Evolutionary conservation across 2,329 filamentous ascomycete genomes (phyloP).

Genomic region (Scleromitrula shiraiana): DNA sequence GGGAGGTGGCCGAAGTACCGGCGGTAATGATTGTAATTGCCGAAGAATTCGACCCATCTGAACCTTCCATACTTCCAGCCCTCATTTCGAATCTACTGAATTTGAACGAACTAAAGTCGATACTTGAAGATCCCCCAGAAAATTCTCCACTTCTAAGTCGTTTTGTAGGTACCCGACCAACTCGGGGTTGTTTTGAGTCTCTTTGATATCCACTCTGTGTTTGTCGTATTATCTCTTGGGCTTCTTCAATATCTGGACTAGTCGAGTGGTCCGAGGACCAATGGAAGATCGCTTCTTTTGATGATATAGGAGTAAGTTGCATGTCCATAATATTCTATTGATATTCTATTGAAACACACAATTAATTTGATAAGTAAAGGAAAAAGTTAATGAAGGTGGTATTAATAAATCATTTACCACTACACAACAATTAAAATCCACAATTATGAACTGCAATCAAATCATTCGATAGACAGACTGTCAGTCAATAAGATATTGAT

Average conservation of each 20-base stretch:
- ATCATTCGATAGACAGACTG: too few species aligned
- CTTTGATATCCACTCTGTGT: not conserved
- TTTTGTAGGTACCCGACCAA: constrained; percentile 1
- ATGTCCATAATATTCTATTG: too few species aligned
- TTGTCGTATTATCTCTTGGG: constrained; percentile 5
- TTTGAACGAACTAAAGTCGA: constrained; percentile 1
- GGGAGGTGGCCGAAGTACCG: constrained; percentile 24
- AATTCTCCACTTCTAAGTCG: constrained; percentile 5
- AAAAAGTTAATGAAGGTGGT: too few species aligned
- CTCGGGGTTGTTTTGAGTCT: not conserved
- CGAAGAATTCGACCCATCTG: constrained; percentile 21
- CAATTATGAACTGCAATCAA: too few species aligned
- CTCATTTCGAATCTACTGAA: constrained; percentile 1
- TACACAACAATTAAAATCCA: too few species aligned
- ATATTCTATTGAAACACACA: too few species aligned
- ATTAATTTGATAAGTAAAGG: too few species aligned
- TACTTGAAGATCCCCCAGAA: not conserved
- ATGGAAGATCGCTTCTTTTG: constrained; percentile 7
- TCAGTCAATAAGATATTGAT: too few species aligned
- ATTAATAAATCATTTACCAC: too few species aligned
- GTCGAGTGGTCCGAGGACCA: constrained; percentile 6
- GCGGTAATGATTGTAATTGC: constrained; percentile 24
- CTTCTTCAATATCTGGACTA: constrained; percentile 5
- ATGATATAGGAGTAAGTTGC: constrained; percentile 8
- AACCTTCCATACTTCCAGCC: constrained; percentile 24